phyloP scores from a whole-genome alignment of 1,284 basidiomycete genomes.

The Neonothopanus nambi region DNA sequence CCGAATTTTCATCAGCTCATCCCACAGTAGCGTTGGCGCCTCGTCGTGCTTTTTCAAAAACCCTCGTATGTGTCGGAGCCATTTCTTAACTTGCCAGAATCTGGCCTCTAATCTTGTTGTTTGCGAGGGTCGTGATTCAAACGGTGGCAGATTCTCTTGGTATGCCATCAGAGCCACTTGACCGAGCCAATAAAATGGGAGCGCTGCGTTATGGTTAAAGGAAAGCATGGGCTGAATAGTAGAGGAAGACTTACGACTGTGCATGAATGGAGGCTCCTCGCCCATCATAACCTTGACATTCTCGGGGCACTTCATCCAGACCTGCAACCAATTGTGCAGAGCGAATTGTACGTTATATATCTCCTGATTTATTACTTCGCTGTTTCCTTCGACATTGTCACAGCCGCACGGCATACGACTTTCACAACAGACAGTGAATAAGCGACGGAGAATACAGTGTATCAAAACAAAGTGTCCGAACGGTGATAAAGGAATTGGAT shows the following conservation, averaged over 20 bases:
- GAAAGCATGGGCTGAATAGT: background rate
- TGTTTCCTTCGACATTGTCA: constrained; percentile 8
- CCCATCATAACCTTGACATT: constrained; percentile 34
- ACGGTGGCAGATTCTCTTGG: constrained; percentile 48
- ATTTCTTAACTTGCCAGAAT: constrained; percentile 54
- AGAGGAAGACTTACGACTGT: constrained; percentile 20
- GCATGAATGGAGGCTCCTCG: constrained; percentile 45
- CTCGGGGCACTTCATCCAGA: constrained; percentile 52
- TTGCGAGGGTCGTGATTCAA: constrained; percentile 35
- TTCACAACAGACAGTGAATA: constrained; percentile 15
- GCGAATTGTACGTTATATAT: constrained; percentile 47
- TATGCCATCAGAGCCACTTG: constrained; percentile 53
- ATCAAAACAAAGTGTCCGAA: constrained; percentile 48
- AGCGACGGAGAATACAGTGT: constrained; percentile 10
- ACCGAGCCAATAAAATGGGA: constrained; percentile 65
- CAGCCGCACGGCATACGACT: background rate
- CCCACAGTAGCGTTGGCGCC: constrained; percentile 50
- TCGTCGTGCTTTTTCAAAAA: constrained; percentile 48
- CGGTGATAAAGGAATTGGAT: constrained; percentile 41
- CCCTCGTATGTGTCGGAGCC: constrained; percentile 52
- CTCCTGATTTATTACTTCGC: constrained; percentile 27
- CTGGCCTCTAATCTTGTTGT: constrained; percentile 43
- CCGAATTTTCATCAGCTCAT: constrained; percentile 53
- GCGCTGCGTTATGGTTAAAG: constrained; percentile 37
- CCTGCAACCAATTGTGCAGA: constrained; percentile 59